A percentile compares a stretch with the other conserved stretches of the same genome.
These are phyloP conservation scores for Salix exigua DNA, from an alignment of 345 rosid species.

Conservation along the genomic window DNA sequence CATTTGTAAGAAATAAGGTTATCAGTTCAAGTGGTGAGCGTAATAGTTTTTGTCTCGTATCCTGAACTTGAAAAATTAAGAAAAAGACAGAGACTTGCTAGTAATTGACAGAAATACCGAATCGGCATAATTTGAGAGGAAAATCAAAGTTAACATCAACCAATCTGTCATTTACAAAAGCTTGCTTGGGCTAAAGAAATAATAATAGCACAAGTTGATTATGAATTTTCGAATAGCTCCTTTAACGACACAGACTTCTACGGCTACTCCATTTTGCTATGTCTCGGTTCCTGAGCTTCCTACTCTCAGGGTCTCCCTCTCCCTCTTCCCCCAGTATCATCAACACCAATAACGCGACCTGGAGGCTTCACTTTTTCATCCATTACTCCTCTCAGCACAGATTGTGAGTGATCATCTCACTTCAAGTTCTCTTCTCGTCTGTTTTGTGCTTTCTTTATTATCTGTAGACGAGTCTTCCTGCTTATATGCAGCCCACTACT, in stretches of 20 bases:
- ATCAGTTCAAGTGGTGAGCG: no score
- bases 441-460: constrained; percentile 6
- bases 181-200: constrained; percentile 12
- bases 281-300: constrained; percentile 47
- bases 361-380: constrained; percentile 19
- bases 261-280: constrained; percentile 50
- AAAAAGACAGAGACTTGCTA: no score
- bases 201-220: not conserved
- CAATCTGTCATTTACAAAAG: not conserved
- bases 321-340: not conserved
- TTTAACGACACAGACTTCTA: constrained; percentile 35
- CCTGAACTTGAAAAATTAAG: no score
- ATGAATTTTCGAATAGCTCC: constrained; percentile 12
- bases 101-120: no score
- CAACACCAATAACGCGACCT: constrained; percentile 10
- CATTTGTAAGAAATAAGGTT: no score
- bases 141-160: not conserved
- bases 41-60: no score
- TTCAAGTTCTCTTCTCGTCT: not conserved
- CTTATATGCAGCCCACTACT: no score
- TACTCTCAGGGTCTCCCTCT: constrained; percentile 3
- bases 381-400: constrained; percentile 18
- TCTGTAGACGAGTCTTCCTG: no score
- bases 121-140: no score
- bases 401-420: constrained; percentile 10